A percentile compares a stretch with the other conserved stretches of the same genome.
Conservation (phyloP, 495 filamentous ascomycete species). For the Penicillium maclennaniae region DNA sequence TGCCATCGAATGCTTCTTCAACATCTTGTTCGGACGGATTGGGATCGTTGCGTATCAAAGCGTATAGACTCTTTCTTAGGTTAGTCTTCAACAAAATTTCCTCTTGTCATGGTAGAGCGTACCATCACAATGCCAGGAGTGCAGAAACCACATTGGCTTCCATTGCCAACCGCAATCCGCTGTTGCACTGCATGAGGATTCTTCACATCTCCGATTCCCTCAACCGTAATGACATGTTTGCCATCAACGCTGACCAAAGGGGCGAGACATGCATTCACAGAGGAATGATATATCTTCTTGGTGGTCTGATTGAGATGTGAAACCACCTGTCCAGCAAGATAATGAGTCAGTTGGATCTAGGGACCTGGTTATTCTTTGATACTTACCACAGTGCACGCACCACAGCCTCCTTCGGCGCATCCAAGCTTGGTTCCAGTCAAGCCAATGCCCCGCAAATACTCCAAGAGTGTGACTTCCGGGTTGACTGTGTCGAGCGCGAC, state of each 20-base stretch:
- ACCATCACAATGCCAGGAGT: conserved; percentile 97
- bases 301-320: conserved; percentile 91
- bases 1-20: conserved; percentile 62
- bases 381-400: conserved; percentile 90
- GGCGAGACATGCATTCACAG: conserved; percentile 90
- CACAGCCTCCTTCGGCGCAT: conserved; percentile 94
- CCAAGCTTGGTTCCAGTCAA: conserved; percentile 72
- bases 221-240: conserved; percentile 97
- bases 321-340: conserved; percentile 53
- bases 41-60: conserved; percentile 67
- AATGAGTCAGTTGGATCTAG: not conserved
- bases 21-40: conserved; percentile 28
- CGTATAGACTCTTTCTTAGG: conserved; percentile 25
- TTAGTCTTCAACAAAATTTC: not conserved
- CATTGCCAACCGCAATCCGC: conserved; percentile 67
- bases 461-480: conserved; percentile 87
- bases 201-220: conserved; percentile 91
- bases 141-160: conserved; percentile 76
- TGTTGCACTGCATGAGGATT: conserved; percentile 89
- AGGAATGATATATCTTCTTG: conserved; percentile 83
- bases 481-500: conserved; percentile 78
- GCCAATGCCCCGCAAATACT: conserved; percentile 87
- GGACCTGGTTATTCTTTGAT: not conserved
- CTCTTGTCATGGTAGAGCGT: conserved; percentile 1
- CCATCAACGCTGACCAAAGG: conserved; percentile 90